Conservation (phyloP, 805 yeast species). For the Yueomyces sp. region DNA sequence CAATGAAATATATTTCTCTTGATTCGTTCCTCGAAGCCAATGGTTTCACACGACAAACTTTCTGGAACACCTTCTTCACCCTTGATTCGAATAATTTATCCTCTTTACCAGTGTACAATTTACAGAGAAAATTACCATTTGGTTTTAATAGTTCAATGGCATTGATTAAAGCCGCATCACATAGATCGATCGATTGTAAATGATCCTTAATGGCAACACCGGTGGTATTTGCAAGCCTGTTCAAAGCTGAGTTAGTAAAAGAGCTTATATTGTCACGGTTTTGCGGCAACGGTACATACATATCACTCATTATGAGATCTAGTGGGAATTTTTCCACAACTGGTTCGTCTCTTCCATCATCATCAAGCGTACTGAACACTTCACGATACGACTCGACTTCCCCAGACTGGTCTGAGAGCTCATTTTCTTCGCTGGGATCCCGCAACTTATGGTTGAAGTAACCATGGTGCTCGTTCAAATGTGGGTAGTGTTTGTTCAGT, state of each 20-base stretch:
- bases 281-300: conserved; percentile 60
- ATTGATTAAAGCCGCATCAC: conserved; percentile 79
- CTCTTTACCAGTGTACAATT: conserved; percentile 74
- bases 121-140: conserved; percentile 68
- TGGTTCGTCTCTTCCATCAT: not conserved
- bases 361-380: conserved; percentile 11
- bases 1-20: conserved; percentile 71
- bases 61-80: conserved; percentile 43
- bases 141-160: conserved; percentile 57
- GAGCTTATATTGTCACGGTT: conserved; percentile 34
- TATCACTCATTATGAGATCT: conserved; percentile 65
- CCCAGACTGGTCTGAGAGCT: not conserved
- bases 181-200: conserved; percentile 66
- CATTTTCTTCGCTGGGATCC: conserved; percentile 5
- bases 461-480: conserved; percentile 20
- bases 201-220: conserved; percentile 79
- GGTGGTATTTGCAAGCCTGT: conserved; percentile 88
- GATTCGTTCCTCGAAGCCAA: conserved; percentile 67
- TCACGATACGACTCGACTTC: conserved; percentile 18
- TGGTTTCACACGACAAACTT: conserved; percentile 66
- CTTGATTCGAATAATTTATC: conserved; percentile 51
- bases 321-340: conserved; percentile 26
- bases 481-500: conserved; percentile 15
- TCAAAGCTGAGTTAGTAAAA: conserved; percentile 65
- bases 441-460: conserved; percentile 8